Base-by-base conservation (phyloP, 2,329 filamentous ascomycete species). In the Botrytis galanthina region DNA sequence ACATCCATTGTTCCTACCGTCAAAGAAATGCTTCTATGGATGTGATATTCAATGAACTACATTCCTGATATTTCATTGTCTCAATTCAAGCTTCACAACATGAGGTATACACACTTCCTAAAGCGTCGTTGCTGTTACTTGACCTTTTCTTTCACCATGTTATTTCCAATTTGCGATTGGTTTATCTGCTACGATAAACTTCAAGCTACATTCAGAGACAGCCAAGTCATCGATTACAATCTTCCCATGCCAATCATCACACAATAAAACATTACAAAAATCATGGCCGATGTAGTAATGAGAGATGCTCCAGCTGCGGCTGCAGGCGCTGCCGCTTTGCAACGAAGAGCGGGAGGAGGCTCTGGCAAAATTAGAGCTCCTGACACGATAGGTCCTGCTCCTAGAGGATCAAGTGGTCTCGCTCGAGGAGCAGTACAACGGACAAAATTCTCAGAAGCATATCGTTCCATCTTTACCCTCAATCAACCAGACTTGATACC, bases 391-490 rank as follows among this genome's bases (percentile, higher is more conserved):
- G 61, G 48, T 22, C 48, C 48, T 46, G n/a, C 62, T 7, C 62
- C 71, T 1, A 62, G 7, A n/a, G 35, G 71, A 48, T 59, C 32
- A 59, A 57, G 48, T 32, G 51, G 70, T 35, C 18, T 64, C 37
- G 70, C 57, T 54, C 70, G 60, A 18, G 39, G 70, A 51, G 57
- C 54, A 63, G 29, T 73, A 10, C 54, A 46, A 18, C 46, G 60
- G 10, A 70, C 59, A 18, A 66, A 73, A 39, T 78, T 77, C 32
- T 75, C 77, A 16, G 73, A 72, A 32, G 54, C 75, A 9, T 78
- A 78, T 61, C 68, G 70, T 44, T 77, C 76, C 5, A 71, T 68
- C 16, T 74, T 77, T 57, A 76, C 75, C 16, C 54, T 39, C 66
- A 69, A 8, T 66, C 64, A 46, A 46, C 67, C 62, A 22, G 35